Evolutionary conservation across 169 alveolate genomes (phyloP), one percentile per base, ranked within the genome.

Genomic region (Eimeria mitis): DNA sequence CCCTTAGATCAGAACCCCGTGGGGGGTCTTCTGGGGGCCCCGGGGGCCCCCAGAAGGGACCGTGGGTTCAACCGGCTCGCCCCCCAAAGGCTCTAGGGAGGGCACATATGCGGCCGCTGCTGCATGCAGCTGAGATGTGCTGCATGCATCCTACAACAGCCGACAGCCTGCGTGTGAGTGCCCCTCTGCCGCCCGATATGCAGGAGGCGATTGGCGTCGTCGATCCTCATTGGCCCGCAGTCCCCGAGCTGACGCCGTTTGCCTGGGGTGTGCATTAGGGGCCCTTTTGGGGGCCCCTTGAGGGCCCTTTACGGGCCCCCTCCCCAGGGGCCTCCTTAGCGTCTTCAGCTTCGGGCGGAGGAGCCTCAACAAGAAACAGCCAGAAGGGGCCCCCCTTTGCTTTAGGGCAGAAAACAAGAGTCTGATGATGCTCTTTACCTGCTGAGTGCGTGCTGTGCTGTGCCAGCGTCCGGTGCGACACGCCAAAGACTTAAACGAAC

Each of bases 131-230:
- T 28, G 59, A 47, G 63, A 37, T 88, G 54, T 63, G 85, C 71
- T 70, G 42, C 56, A 42, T 70, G 44, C 94, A 88, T 31, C 94
- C 94, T 47, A 68, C 49, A 21, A 47, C 94, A 68, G 70, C 63
- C 42, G 94, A 88, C 1, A 31, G 56, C 5, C 49, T 70, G 87
- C 85, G 54, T 11, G 83, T 88, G 11, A 11, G 61, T 5, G 94
- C 94, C 9, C 94, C 94, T 49, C 85, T 88, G 52, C 94, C 94
- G 47, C 54, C 44, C 3, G 94, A 88, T 59, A 63, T 88, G 83
- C 61, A 63, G 40, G 65, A 49, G 94, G 94, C 85, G 73, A 47
- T 70, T 8, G 63, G 34, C n/a, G 79, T 56, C 63, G 92, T 85
- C 81, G 63, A 63, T 42, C 92, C 92, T 40, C 79, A 0, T 13